Percentiles rank a stretch among this genome's conserved stretches.
Conservation (phyloP, 768 basidiomycete genomes). For the Mycena floridula region DNA sequence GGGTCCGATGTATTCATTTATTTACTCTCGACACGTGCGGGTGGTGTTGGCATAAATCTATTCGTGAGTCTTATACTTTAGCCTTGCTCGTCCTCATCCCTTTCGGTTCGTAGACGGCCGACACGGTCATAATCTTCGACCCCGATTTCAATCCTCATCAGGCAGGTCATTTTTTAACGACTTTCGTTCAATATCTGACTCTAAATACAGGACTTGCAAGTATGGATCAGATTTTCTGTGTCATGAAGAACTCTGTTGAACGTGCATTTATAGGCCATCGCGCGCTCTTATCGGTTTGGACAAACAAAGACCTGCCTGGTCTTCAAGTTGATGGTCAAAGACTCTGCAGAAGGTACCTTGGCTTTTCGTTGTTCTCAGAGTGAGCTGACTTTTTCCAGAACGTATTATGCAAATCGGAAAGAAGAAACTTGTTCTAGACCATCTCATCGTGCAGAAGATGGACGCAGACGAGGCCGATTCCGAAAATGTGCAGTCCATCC, state of each 20-base stretch:
- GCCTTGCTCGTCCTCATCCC: not conserved
- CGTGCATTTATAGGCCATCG: slow-evolving; percentile 64
- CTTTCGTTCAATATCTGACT: slow-evolving; percentile 7
- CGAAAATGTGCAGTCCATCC: slow-evolving; percentile 82
- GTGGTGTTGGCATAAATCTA: slow-evolving; percentile 90
- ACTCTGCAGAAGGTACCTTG: slow-evolving; percentile 76
- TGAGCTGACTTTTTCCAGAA: slow-evolving; percentile 41
- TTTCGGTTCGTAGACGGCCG: slow-evolving; percentile 71
- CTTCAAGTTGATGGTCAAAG: slow-evolving; percentile 94
- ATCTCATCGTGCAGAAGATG: slow-evolving; percentile 95
- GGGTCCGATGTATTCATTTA: slow-evolving; percentile 89
- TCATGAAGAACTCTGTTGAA: not conserved
- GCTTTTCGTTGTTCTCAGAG: not conserved
- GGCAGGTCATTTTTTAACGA: slow-evolving; percentile 31
- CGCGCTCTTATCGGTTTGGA: slow-evolving; percentile 90
- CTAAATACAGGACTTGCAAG: slow-evolving; percentile 71
- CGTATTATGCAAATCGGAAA: slow-evolving; percentile 91
- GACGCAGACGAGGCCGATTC: slow-evolving; percentile 72
- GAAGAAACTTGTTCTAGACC: slow-evolving; percentile 91
- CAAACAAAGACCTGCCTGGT: slow-evolving; percentile 93
- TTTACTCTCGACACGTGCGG: slow-evolving; percentile 87
- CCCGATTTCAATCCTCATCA: slow-evolving; percentile 99
- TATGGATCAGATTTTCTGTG: slow-evolving; percentile 23
- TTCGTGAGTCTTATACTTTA: slow-evolving; percentile 28
- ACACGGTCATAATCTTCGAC: slow-evolving; percentile 90